These are phyloP conservation scores for Apiospora sp. DNA, from an alignment of 2,329 filamentous ascomycete species.

Conservation along the genomic window DNA sequence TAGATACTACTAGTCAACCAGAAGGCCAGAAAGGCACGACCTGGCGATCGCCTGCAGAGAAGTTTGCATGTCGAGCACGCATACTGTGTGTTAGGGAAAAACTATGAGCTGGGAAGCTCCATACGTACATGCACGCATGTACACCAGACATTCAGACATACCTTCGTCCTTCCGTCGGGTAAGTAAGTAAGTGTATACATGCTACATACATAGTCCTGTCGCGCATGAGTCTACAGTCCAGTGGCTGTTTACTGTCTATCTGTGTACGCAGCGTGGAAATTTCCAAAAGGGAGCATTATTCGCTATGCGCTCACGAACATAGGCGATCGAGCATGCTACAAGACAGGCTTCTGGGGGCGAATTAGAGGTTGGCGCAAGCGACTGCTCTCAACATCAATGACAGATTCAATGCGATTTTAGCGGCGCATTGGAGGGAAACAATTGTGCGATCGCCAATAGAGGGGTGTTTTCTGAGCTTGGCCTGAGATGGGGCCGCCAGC, in stretches of 20 bases:
- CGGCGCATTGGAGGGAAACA: constrained; percentile 21
- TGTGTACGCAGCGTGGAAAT: not conserved
- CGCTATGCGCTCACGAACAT: not conserved
- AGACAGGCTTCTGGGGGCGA: not conserved
- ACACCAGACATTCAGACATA: not conserved
- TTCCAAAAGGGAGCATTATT: too few relatives aligned
- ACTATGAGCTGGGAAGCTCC: constrained; percentile 18
- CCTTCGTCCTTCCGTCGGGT: too few relatives aligned
- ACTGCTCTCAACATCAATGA: not conserved
- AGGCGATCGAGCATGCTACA: not conserved
- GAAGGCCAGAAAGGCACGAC: constrained; percentile 12
- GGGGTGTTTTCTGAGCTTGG: constrained; percentile 19
- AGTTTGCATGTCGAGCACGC: constrained; percentile 14
- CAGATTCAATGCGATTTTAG: constrained; percentile 21
- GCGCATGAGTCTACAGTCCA: constrained; percentile 8
- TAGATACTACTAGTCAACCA: constrained; percentile 26
- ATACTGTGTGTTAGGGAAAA: constrained; percentile 17
- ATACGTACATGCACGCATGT: constrained; percentile 14
- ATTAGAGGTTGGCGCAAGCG: constrained; percentile 10
- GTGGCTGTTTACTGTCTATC: not conserved
- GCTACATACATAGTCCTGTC: not conserved
- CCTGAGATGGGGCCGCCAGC: constrained; percentile 21
- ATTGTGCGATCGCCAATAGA: constrained; percentile 22
- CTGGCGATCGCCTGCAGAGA: constrained; percentile 27
- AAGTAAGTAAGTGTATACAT: not conserved